Base-by-base conservation (phyloP, 495 filamentous ascomycete species). In the Tetracladium setigerum region DNA sequence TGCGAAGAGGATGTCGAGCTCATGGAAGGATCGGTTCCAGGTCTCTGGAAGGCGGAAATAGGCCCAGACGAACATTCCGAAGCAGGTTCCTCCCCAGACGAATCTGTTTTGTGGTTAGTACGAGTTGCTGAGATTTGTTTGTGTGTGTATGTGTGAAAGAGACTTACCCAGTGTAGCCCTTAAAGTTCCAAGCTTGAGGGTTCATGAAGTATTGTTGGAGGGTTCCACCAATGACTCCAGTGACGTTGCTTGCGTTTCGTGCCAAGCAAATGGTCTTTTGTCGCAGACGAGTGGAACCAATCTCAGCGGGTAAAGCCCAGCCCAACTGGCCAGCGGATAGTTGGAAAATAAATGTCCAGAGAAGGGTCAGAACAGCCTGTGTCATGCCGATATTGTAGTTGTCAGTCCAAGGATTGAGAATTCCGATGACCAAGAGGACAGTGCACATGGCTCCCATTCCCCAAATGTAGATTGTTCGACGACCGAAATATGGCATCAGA, bases 1-100 rank as follows among this genome's bases (percentile, higher is more conserved):
- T 22, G 37, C 74, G 58, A 89, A 89, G 22, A 89, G 68, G 16
- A 85, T 34, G 54, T 89, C 83, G 46, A 89, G 61, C 60, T 89
- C 84, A 10, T 80, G 82, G 53, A 83, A 89, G 0, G 82, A 77
- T 22, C 83, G 74, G n/a, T 79, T 82, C 3, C 66, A 64, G 0
- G 84, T 82, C 54, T 89, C 84, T 0, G 84, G 84, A 1, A 89
- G 72, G 9, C 84, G 77, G 71, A 87, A 87, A 62, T 74, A 88
- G 0, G 76, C 73, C 64, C 84, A 88, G 4, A 86, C 61, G 41
- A 85, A 73, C 61, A 78, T 85, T 16, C 78, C 56, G 62, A 84
- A 83, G 60, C 22, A 27, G 11, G 30, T 22, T n/a, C 37, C 37
- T 11, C 39, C 41, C 51, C 51, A 54, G 27, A 54, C 11, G 46